phyloP scores from a whole-genome alignment of 768 basidiomycete genomes.

The Suillus plorans region DNA sequence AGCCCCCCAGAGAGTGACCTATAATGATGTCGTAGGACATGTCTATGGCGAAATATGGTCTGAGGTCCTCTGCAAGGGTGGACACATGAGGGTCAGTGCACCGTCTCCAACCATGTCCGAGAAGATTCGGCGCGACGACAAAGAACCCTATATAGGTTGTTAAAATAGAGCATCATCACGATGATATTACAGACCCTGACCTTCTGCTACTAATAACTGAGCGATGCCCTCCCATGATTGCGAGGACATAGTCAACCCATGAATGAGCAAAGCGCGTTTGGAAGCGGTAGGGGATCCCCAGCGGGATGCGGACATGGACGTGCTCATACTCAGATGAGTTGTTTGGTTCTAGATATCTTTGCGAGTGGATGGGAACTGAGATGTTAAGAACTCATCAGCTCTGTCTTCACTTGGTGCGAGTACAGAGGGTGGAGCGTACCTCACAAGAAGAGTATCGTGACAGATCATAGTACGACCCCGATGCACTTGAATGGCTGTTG shows the following conservation, averaged over 20 bases:
- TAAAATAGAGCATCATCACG: background rate
- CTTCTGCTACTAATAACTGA: conserved; percentile 15
- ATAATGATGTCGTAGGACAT: conserved; percentile 18
- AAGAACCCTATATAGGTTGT: conserved; percentile 13
- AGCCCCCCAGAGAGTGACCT: conserved; percentile 20
- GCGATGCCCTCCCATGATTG: conserved; percentile 20
- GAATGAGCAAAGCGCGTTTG: conserved; percentile 18
- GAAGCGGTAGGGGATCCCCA: conserved; percentile 19
- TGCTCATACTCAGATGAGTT: background rate
- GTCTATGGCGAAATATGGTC: conserved; percentile 13
- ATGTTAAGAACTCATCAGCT: conserved; percentile 47
- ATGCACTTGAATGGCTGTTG: background rate
- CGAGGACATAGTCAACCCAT: conserved; percentile 19
- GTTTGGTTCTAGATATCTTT: background rate
- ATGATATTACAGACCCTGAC: conserved; percentile 2
- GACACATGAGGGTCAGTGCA: conserved; percentile 10
- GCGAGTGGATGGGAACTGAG: background rate
- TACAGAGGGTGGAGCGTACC: conserved; percentile 9
- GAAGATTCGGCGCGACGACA: conserved; percentile 20
- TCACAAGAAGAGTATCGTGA: background rate
- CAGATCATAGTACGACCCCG: background rate
- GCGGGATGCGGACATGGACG: conserved; percentile 8
- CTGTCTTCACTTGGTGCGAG: conserved; percentile 28
- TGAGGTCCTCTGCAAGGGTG: conserved; percentile 15
- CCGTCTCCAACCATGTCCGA: conserved; percentile 13